phyloP scores from a whole-genome alignment of 441 rosid species.

The Pelargonium australe region DNA sequence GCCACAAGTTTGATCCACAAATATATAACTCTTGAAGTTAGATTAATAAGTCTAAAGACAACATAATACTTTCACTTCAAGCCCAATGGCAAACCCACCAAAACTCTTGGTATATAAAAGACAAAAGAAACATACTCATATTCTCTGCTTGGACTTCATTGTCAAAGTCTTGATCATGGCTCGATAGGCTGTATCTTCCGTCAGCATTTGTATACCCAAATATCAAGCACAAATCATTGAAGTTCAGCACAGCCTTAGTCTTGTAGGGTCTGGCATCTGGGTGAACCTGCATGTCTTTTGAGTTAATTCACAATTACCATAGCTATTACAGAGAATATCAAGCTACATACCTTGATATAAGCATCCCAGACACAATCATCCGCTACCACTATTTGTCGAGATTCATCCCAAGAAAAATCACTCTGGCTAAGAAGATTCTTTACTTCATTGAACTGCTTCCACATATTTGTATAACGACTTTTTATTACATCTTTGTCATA shows the following conservation, averaged over 20 bases:
- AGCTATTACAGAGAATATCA: neutral
- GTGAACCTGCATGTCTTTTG: constrained; percentile 45
- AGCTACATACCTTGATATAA: constrained; percentile 51
- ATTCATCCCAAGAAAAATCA: constrained; percentile 84
- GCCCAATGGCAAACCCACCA: neutral
- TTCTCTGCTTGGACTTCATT: constrained; percentile 52
- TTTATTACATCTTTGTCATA: constrained; percentile 78
- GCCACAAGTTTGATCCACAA: neutral
- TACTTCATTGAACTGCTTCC: constrained; percentile 79
- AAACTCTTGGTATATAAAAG: neutral
- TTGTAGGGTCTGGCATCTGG: constrained; percentile 69
- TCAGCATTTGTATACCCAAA: constrained; percentile 76
- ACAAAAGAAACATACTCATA: constrained; percentile 37
- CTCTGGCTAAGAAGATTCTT: constrained; percentile 55
- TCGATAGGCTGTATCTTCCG: constrained; percentile 88
- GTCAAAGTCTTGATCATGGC: constrained; percentile 74
- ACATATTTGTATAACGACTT: constrained; percentile 58
- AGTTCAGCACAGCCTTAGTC: constrained; percentile 64
- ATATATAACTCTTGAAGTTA: neutral
- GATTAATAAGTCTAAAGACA: neutral
- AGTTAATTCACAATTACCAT: constrained; percentile 14
- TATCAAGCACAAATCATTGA: constrained; percentile 64
- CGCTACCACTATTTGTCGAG: constrained; percentile 61
- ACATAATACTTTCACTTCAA: neutral
- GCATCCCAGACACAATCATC: constrained; percentile 61